Conservation (phyloP, 805 yeast species). For the Suhomyces tanzawaensis region DNA sequence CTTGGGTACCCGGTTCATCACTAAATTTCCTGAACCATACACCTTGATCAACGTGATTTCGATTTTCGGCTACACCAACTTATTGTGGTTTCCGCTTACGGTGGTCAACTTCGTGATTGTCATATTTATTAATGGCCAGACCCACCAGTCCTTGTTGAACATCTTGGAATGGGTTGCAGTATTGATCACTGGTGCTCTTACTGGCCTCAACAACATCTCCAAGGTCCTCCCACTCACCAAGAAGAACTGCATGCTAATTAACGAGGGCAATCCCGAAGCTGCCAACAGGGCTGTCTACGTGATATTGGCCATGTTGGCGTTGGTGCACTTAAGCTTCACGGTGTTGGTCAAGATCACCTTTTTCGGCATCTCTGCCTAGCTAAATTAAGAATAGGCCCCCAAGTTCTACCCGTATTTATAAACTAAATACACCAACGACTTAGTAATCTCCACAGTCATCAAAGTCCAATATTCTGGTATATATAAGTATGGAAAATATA, state of each 20-base stretch:
- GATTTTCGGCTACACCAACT: constrained; percentile 80
- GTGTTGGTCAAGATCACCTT: constrained; percentile 64
- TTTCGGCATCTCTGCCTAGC: constrained; percentile 41
- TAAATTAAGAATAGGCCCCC: too few relatives aligned
- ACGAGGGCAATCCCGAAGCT: constrained; percentile 26
- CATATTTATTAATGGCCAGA: constrained; percentile 40
- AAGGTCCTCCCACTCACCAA: constrained; percentile 43
- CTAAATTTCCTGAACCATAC: constrained; percentile 49
- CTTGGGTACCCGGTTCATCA: constrained; percentile 48
- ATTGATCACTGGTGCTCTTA: constrained; percentile 54
- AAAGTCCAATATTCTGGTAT: too few relatives aligned
- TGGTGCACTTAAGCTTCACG: constrained; percentile 57
- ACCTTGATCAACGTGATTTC: constrained; percentile 63
- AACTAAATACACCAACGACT: too few relatives aligned
- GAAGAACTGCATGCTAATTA: constrained; percentile 32
- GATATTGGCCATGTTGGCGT: constrained; percentile 40
- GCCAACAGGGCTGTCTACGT: constrained; percentile 32
- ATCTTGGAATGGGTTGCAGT: constrained; percentile 65
- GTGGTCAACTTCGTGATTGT: constrained; percentile 58
- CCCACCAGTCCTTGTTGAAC: constrained; percentile 39
- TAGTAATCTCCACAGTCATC: too few relatives aligned
- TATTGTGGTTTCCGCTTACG: constrained; percentile 84
- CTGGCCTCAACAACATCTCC: constrained; percentile 53
- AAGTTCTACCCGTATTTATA: too few relatives aligned
- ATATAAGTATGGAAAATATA: too few relatives aligned